Conservation (phyloP, 768 basidiomycete genomes). For the Termitomyces sp. region DNA sequence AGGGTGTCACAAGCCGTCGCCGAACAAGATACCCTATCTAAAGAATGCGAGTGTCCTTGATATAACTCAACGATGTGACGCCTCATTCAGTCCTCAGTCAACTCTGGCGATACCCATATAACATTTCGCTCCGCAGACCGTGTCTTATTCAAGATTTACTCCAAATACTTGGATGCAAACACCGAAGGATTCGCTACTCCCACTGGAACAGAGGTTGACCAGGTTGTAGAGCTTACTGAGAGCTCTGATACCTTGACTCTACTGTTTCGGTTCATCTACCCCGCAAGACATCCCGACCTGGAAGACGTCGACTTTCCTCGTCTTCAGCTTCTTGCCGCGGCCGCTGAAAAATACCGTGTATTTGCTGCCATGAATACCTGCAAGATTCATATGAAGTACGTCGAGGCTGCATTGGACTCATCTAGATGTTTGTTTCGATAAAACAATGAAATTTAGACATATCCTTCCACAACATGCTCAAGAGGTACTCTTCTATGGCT, state of each 20-base stretch:
- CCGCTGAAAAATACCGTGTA: not conserved
- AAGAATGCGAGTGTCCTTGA: too few relatives aligned
- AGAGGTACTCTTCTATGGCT: slow-evolving; percentile 5
- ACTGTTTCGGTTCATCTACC: slow-evolving; percentile 1
- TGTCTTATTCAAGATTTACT: not conserved
- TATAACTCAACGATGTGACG: too few relatives aligned
- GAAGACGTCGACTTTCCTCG: not conserved
- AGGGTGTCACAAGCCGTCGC: too few relatives aligned
- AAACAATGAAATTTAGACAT: not conserved
- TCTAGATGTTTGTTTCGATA: not conserved
- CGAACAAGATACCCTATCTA: too few relatives aligned
- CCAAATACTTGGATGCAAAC: not conserved
- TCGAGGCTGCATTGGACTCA: not conserved
- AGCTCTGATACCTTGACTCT: not conserved
- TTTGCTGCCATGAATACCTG: slow-evolving; percentile 1
- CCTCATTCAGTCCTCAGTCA: not conserved
- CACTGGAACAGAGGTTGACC: not conserved
- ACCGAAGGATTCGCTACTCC: not conserved
- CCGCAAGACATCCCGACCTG: not conserved
- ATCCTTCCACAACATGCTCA: slow-evolving; percentile 1
- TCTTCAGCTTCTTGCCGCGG: not conserved
- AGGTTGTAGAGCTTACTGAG: not conserved
- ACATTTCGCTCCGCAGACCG: not conserved
- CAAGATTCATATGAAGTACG: not conserved
- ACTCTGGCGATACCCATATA: not conserved